phyloP scores from a whole-genome alignment of 2,329 filamentous ascomycete genomes.

The Cryphonectria nitschkei region DNA sequence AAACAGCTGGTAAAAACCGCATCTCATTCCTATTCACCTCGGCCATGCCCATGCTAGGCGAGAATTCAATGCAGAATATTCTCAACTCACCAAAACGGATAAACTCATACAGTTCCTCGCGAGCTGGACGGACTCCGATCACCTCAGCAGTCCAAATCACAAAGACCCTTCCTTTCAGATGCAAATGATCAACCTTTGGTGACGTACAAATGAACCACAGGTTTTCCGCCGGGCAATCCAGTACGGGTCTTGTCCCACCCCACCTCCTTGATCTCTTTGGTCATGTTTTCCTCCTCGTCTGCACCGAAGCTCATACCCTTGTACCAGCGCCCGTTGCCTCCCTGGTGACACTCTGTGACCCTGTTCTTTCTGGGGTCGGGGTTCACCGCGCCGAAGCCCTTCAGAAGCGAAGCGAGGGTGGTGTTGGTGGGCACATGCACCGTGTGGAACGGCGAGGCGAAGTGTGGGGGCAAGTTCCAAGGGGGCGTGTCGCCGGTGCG shows the following conservation, averaged over 20 bases:
- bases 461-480: slow-evolving; percentile 53
- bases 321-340: slow-evolving; percentile 62
- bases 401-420: slow-evolving; percentile 60
- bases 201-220: slow-evolving; percentile 64
- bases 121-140: neutral
- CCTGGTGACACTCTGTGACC: slow-evolving; percentile 59
- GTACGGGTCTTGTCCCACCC: slow-evolving; percentile 61
- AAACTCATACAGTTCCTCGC: neutral
- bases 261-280: slow-evolving; percentile 55
- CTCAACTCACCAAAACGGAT: neutral
- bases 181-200: slow-evolving; percentile 49
- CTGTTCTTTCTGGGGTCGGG: slow-evolving; percentile 54
- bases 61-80: neutral
- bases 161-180: neutral
- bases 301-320: slow-evolving; percentile 56
- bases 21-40: neutral
- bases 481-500: slow-evolving; percentile 51
- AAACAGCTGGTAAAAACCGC: neutral
- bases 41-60: neutral
- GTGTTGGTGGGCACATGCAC: slow-evolving; percentile 57
- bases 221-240: slow-evolving; percentile 52
- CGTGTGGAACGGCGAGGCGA: slow-evolving; percentile 50
- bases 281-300: slow-evolving; percentile 51
- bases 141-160: neutral
- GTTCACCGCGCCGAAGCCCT: slow-evolving; percentile 61